Evolutionary conservation across 192 early-diverging fungal genomes (phyloP), one percentile per base, ranked within the genome.

Genomic region (Linnemannia zychae): DNA sequence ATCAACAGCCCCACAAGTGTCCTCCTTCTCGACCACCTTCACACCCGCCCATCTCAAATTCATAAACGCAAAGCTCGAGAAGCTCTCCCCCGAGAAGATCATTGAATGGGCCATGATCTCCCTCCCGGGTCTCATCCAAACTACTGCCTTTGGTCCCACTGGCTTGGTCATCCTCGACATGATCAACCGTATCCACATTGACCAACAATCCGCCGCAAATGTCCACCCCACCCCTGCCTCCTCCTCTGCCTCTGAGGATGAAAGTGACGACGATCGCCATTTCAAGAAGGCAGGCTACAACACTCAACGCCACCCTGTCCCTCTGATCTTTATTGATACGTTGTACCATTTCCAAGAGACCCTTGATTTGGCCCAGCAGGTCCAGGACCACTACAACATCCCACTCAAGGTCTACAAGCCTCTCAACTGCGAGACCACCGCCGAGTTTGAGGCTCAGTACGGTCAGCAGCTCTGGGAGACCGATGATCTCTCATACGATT

Each of bases 321-420:
- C 95, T 17, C 88, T 98, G 33, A 95, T 99, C 80, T 99, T 99
- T 75, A 88, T 99, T 73, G 98, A 99, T 88, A 99, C 98, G 5
- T 89, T 99, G 60, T 95, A 99, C 86, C 96, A 99, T 88, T 99
- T 99, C 89, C 86, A 92, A 68, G 98, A 99, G 80, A 99, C 98
- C 34, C 80, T 98, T 31, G 94, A 95, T 17, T 88, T 99, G 52
- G 94, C 95, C 31, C 67, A 92, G 12, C 91, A 90, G 50, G 94
- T 90, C 74, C 86, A 94, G 67, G 79, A 91, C 22, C 91, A 90
- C 60, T 98, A 97, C 91, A 81, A 89, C 63, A 90, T 91, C 47
- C 92, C 92, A 33, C 84, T 93, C 37, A 93, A 96, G 74, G 87
- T 93, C 53, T 98, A 91, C 90, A 93, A 94, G 79, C 97, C 98